phyloP scores from a whole-genome alignment of 228 moss, liverwort and hornwort species.

The Sphagnum magellanicum region DNA sequence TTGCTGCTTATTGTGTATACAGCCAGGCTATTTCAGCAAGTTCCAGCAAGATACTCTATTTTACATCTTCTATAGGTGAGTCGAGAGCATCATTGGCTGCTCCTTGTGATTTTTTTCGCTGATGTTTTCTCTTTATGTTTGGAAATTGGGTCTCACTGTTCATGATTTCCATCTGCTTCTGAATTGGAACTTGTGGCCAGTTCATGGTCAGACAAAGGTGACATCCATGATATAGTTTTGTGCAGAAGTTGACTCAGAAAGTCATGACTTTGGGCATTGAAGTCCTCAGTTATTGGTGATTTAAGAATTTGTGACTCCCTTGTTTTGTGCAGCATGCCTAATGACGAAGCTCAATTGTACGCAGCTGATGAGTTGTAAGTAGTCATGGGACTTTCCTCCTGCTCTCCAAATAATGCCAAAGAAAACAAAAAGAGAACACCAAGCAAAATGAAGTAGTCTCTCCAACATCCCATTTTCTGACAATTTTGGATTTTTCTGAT shows the following conservation, averaged over 20 bases:
- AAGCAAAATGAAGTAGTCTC: too few species aligned
- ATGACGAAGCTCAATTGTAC: constrained; percentile 90
- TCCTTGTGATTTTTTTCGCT: background rate
- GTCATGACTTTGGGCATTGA: too few species aligned
- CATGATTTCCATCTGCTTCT: too few species aligned
- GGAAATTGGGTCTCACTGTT: background rate
- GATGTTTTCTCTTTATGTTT: background rate
- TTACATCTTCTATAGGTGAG: constrained; percentile 96
- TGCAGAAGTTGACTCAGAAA: too few species aligned
- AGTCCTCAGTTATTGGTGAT: background rate
- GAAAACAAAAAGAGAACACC: too few species aligned
- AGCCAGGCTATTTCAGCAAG: constrained; percentile 86
- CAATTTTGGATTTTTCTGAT: too few species aligned
- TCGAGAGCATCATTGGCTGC: background rate
- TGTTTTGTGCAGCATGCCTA: constrained; percentile 79
- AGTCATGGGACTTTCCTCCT: background rate
- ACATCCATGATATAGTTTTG: too few species aligned
- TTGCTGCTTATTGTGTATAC: constrained; percentile 8
- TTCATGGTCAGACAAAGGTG: too few species aligned
- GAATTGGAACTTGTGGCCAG: too few species aligned
- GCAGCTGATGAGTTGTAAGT: constrained; percentile 99
- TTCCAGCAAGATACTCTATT: constrained; percentile 94
- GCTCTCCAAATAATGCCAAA: too few species aligned
- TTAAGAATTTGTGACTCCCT: background rate
- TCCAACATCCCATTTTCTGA: too few species aligned